Evolutionary conservation across 2,329 filamentous ascomycete species (phyloP).

Genomic region (Colletotrichum tropicicola): DNA sequence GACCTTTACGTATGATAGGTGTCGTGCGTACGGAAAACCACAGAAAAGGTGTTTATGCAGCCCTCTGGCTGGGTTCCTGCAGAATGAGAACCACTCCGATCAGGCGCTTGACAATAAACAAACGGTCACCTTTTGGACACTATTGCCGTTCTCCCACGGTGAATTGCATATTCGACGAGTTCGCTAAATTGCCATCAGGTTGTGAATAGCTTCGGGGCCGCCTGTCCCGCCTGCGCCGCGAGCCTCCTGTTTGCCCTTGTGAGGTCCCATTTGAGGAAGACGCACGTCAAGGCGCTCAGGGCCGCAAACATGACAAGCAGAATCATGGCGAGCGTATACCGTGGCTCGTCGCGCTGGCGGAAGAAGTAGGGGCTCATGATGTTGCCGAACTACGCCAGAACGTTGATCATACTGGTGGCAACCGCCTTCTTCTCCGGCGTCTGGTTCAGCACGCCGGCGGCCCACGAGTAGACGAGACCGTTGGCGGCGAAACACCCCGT

Average conservation of each 20-base stretch:
- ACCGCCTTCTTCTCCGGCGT: slow-evolving; percentile 48
- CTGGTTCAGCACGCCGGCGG: slow-evolving; percentile 39
- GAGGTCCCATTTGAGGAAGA: neutral
- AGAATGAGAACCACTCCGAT: no score
- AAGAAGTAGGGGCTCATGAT: slow-evolving; percentile 50
- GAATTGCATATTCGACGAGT: no score
- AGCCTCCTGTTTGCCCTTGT: neutral
- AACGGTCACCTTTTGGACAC: no score
- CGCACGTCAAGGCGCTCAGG: neutral
- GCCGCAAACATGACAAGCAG: slow-evolving; percentile 28
- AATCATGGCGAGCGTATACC: slow-evolving; percentile 39
- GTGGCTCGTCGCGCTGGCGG: slow-evolving; percentile 35
- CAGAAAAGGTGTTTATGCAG: no score
- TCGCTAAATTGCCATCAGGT: no score
- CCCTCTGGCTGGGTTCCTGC: no score
- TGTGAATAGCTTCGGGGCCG: neutral
- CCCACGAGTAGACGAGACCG: slow-evolving; percentile 44
- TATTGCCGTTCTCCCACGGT: no score
- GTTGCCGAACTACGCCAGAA: slow-evolving; percentile 45
- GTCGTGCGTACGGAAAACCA: no score
- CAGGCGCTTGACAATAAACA: no score
- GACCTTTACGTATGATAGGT: no score
- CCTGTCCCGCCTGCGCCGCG: no score
- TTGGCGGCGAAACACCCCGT: slow-evolving; percentile 44
- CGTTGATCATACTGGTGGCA: slow-evolving; percentile 44